Percentiles rank a stretch among this genome's conserved stretches.
These are phyloP conservation scores for Lactifluus piperatus DNA, from an alignment of 768 basidiomycete species.

Conservation along the genomic window DNA sequence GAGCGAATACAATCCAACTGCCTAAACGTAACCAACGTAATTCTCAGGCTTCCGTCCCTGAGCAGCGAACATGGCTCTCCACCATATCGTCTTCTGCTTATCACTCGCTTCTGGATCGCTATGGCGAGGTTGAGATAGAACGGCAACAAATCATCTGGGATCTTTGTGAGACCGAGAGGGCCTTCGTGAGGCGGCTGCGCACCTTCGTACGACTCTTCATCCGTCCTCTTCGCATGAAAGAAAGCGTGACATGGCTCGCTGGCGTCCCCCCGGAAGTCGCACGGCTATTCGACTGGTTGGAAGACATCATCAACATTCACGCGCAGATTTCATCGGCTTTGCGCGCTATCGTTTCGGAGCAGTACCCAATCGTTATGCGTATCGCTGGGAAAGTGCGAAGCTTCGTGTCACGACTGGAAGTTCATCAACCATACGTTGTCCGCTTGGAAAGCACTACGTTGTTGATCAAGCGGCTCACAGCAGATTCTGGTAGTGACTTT, in stretches of 20 bases:
- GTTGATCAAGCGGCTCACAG: conserved; percentile 41
- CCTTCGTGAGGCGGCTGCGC: conserved; percentile 58
- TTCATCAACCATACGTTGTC: conserved; percentile 83
- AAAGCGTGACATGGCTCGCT: conserved; percentile 66
- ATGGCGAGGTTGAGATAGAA: conserved; percentile 44
- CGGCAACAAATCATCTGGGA: conserved; percentile 64
- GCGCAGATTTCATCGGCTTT: conserved; percentile 47
- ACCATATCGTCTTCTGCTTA: conserved; percentile 25
- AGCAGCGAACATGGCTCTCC: conserved; percentile 20
- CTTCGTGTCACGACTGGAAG: conserved; percentile 62
- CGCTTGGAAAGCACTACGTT: conserved; percentile 52
- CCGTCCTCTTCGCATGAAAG: conserved; percentile 63
- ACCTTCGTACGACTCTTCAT: conserved; percentile 67
- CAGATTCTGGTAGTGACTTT: conserved; percentile 57
- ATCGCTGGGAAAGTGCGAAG: conserved; percentile 51
- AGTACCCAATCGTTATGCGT: conserved; percentile 38
- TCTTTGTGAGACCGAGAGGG: conserved; percentile 57
- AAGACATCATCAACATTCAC: conserved; percentile 79
- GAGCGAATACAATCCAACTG: neutral
- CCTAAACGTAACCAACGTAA: conserved; percentile 1
- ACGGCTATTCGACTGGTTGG: conserved; percentile 79
- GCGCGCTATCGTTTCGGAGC: conserved; percentile 32
- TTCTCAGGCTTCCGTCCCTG: neutral
- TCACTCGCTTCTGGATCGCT: conserved; percentile 29
- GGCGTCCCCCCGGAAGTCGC: conserved; percentile 68